Conservation (phyloP, 306 rosid species). For the Cajanus cajan region DNA sequence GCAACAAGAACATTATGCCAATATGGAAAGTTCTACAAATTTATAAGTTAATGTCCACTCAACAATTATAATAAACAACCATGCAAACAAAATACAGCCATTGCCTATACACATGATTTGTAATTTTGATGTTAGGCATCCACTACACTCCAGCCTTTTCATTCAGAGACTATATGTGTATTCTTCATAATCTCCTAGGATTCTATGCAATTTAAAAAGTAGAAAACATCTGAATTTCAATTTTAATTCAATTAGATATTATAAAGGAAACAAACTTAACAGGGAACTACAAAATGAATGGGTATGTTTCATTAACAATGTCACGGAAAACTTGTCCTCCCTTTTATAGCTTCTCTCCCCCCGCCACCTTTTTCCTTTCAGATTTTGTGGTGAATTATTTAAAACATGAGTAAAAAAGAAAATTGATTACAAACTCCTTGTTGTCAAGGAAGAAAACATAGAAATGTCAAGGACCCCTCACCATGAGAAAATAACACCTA, state of each 20-base stretch:
- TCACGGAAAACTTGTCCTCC: neutral
- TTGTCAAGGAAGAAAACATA: conserved; percentile 15
- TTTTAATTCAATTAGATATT: neutral
- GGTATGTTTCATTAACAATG: neutral
- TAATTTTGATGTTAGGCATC: conserved; percentile 2
- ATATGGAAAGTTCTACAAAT: neutral
- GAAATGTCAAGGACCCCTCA: conserved; percentile 47
- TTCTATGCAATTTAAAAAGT: neutral
- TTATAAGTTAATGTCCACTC: neutral
- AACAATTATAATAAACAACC: neutral
- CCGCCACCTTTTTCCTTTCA: neutral
- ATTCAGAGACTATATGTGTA: neutral
- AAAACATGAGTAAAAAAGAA: conserved; percentile 4
- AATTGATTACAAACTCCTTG: conserved; percentile 14
- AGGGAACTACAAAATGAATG: conserved; percentile 8
- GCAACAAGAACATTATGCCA: neutral
- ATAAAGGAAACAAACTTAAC: neutral
- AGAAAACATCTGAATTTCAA: neutral
- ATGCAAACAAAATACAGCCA: neutral
- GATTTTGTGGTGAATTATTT: neutral
- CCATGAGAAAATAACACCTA: conserved; percentile 38
- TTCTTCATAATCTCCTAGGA: conserved; percentile 12
- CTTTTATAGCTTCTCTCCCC: neutral
- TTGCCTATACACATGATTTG: neutral
- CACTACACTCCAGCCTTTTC: conserved; percentile 5